Evolutionary conservation across 176 grass and related monocot genomes (phyloP), one percentile per base, ranked within the genome.

Genomic region (Carex myosuroides): DNA sequence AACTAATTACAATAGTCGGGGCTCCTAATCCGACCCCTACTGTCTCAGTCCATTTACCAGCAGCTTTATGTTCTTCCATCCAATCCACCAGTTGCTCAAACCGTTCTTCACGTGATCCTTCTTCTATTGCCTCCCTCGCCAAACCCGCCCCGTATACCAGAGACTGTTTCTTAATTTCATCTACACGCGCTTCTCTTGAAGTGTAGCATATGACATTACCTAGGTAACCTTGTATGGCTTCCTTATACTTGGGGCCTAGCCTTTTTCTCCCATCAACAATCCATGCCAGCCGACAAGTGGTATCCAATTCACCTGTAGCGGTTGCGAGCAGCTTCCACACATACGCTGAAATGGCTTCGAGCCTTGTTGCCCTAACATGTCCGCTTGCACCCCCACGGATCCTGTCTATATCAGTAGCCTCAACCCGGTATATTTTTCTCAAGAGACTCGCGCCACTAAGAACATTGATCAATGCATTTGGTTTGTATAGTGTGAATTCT

Each of bases 1-100:
- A 76, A 20, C 85, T 88, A 0, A 97, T 50, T 7, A 91, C 84
- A 78, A 93, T 17, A 41, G 84, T 86, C 0, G 91, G 89, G 66
- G 84, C 87, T 4, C 91, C 94, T 32, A 87, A 84, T 6, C 91
- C 94, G 1, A 90, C 8, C 4, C 87, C 87, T 76, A 97, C 87
- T 84, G 10, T 81, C 88, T 97, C 89, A 41, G 89, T 93, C 87
- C 89, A 93, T 80, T 93, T 96, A 18, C 83, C 91, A 53, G 52
- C 81, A 12, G 57, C 42, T 80, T 93, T 93, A 58, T 60, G 89
- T 33, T 0, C 76, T 32, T 97, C 94, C 89, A 97, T 91, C 94
- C 94, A 97, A 65, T 97, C 91, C 80, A 97, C 84, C 70, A 97
- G 87, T 76, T 93, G 87, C 85, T 93, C 72, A 54, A 83, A 91